A percentile compares a stretch with the other conserved stretches of the same genome.
Evolutionary conservation across 768 basidiomycete species (phyloP).

Genomic region (Suillus placidus): DNA sequence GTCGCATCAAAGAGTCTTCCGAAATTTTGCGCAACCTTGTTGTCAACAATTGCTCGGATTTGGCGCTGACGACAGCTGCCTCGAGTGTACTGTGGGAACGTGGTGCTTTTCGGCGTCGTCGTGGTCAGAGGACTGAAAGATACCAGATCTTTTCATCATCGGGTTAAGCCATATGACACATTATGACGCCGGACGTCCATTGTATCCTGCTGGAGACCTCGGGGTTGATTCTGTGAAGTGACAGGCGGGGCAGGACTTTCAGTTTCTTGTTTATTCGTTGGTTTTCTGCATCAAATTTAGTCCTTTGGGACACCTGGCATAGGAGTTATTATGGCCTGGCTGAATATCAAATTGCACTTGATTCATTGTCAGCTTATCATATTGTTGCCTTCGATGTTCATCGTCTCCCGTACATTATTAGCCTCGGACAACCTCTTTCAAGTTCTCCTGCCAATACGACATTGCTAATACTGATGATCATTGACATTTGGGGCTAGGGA

Average conservation of each 20-base stretch:
- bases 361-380: not conserved
- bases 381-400: too few relatives aligned
- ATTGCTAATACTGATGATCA: not conserved
- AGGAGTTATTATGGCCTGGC: not conserved
- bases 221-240: not conserved
- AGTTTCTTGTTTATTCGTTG: not conserved
- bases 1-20: slow-evolving; percentile 20
- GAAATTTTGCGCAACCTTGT: slow-evolving; percentile 26
- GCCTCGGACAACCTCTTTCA: not conserved
- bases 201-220: not conserved
- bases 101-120: slow-evolving; percentile 20
- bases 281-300: not conserved
- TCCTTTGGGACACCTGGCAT: too few relatives aligned
- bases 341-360: not conserved
- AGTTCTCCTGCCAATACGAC: not conserved
- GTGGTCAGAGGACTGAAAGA: slow-evolving; percentile 18
- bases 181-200: not conserved
- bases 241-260: not conserved
- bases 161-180: not conserved
- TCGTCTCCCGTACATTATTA: not conserved
- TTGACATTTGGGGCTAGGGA: not conserved
- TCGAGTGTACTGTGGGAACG: slow-evolving; percentile 12
- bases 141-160: slow-evolving; percentile 14
- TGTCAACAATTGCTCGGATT: slow-evolving; percentile 17
- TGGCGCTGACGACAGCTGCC: not conserved